Percentiles rank a stretch among this genome's conserved stretches.
Evolutionary conservation across 495 filamentous ascomycete species (phyloP).

Genomic region (Cladorrhinum samala): DNA sequence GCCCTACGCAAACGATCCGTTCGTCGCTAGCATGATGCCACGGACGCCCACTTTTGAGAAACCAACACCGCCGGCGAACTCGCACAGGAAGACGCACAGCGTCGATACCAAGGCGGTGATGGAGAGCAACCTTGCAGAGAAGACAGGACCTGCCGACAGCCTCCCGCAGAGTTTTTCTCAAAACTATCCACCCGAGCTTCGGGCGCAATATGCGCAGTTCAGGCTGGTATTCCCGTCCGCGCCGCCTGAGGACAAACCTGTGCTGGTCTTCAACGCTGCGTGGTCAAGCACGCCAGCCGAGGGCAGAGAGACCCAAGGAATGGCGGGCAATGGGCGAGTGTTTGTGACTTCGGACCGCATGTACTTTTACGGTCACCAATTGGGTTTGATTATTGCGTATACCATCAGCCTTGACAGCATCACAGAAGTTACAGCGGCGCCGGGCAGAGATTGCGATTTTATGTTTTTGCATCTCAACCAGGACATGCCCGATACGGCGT

Average conservation of each 20-base stretch:
- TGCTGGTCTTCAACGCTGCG: slow-evolving; percentile 58
- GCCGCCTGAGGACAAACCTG: slow-evolving; percentile 63
- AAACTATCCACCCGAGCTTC: slow-evolving; percentile 77
- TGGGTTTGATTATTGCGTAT: slow-evolving; percentile 84
- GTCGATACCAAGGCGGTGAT: slow-evolving; percentile 54
- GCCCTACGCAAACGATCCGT: slow-evolving; percentile 47
- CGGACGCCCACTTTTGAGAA: slow-evolving; percentile 32
- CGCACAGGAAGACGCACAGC: slow-evolving; percentile 79
- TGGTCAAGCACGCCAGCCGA: slow-evolving; percentile 42
- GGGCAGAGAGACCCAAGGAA: slow-evolving; percentile 28
- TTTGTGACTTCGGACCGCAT: slow-evolving; percentile 81
- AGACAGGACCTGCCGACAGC: slow-evolving; percentile 42
- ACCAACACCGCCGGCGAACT: slow-evolving; percentile 14
- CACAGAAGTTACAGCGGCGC: slow-evolving; percentile 80
- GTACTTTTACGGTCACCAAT: slow-evolving; percentile 93
- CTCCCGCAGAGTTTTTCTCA: too few relatives aligned
- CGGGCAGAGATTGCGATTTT: slow-evolving; percentile 87
- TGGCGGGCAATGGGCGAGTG: slow-evolving; percentile 62
- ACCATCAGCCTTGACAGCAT: slow-evolving; percentile 66
- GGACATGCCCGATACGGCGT: slow-evolving; percentile 52
- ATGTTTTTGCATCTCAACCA: slow-evolving; percentile 78
- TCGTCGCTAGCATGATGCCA: slow-evolving; percentile 32
- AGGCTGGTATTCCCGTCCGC: slow-evolving; percentile 82
- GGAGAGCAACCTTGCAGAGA: slow-evolving; percentile 22
- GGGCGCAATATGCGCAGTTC: slow-evolving; percentile 88